Conservation (phyloP, 192 early-diverging fungal genomes). For the Paraglomus occultum region DNA sequence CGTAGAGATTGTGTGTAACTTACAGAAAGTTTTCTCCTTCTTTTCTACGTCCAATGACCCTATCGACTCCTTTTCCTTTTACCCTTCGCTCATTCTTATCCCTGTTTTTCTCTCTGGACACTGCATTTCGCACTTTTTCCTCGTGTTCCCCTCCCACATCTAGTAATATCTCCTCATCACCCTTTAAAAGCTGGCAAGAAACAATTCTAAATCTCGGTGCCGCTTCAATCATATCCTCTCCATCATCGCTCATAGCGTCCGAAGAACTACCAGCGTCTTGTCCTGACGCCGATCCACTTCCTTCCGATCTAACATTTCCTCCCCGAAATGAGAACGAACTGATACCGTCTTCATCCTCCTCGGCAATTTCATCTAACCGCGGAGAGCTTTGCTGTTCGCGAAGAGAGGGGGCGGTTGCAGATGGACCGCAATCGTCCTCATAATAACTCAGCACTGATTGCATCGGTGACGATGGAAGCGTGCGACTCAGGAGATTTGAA, state of each 20-base stretch:
- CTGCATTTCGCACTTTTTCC: background rate
- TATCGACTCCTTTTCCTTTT: conserved; percentile 29
- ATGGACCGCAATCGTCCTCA: conserved; percentile 17
- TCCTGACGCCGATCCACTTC: background rate
- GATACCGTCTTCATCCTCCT: conserved; percentile 19
- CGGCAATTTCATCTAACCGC: conserved; percentile 13
- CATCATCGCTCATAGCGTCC: conserved; percentile 14
- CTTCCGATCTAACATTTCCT: background rate
- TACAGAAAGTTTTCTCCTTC: background rate
- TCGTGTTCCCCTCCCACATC: background rate
- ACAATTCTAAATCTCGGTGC: background rate
- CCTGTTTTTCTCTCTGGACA: background rate
- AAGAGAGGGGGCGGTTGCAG: background rate
- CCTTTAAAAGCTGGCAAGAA: background rate
- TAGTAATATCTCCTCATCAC: background rate
- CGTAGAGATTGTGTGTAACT: too few species aligned
- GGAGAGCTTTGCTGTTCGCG: background rate
- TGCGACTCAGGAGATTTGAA: conserved; percentile 1
- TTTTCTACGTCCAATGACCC: background rate
- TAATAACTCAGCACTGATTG: background rate
- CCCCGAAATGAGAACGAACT: background rate
- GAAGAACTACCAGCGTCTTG: conserved; percentile 16
- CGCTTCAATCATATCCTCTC: background rate
- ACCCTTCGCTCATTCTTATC: background rate
- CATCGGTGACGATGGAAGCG: conserved; percentile 20